Conservation (phyloP, 1,284 basidiomycete species). For the Phellopilus nigrolimitatus region DNA sequence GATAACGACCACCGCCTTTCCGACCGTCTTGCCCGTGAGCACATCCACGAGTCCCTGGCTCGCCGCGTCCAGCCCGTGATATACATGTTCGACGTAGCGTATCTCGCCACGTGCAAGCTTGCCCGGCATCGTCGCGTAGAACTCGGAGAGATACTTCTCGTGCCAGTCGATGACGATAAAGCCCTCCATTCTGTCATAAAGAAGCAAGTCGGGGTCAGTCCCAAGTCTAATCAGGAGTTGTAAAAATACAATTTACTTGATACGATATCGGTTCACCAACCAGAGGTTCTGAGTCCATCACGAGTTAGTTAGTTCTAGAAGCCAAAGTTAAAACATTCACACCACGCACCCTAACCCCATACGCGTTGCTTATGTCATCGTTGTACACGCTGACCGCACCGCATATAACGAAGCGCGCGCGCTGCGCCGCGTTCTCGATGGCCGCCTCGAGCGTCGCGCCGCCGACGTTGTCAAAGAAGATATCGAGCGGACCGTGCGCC, state of each 20-base stretch:
- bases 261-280: conserved; percentile 40
- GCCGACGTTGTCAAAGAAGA: conserved; percentile 57
- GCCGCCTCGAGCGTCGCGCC: conserved; percentile 61
- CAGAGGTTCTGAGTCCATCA: conserved; percentile 25
- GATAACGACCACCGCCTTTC: conserved; percentile 52
- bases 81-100: conserved; percentile 53
- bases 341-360: conserved; percentile 25
- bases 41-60: conserved; percentile 49
- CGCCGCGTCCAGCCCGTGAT: conserved; percentile 46
- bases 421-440: conserved; percentile 42
- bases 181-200: conserved; percentile 37
- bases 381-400: background rate
- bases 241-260: background rate
- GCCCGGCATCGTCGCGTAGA: conserved; percentile 48
- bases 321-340: background rate
- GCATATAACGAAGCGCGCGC: conserved; percentile 59
- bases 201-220: conserved; percentile 36
- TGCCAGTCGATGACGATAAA: conserved; percentile 47
- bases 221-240: conserved; percentile 17
- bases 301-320: background rate
- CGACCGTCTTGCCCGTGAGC: conserved; percentile 52
- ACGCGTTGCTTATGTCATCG: conserved; percentile 27
- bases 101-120: conserved; percentile 54
- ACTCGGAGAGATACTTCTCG: conserved; percentile 36
- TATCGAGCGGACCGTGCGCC: conserved; percentile 46